Evolutionary conservation across 2,329 filamentous ascomycete species (phyloP), one percentile per base, ranked within the genome.

Genomic region (Penicillium brasilianum): DNA sequence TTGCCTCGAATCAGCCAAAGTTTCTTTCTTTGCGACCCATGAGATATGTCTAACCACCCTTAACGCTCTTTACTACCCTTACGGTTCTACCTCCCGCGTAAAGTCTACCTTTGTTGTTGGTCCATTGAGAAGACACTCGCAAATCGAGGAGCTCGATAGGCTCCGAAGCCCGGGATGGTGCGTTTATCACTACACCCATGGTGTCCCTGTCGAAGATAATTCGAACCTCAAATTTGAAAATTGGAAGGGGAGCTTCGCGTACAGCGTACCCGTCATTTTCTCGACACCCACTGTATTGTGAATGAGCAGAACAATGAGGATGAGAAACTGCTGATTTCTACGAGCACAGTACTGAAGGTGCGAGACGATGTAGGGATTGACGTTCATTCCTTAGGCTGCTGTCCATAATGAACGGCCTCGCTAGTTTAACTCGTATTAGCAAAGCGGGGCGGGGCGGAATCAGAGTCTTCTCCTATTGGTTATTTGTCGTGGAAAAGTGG

Each of bases 401-500:
- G 41, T 44, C 41, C 41, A 44, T 44, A 13, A 44, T 44, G 41
- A 44, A 44, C 41, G 41, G 41, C 11, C 41, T 44, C 41, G 41
- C 41, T 44, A 44, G 41, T 44, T 44, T 44, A 44, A 44, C 41
- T n/a, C n/a, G 41, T 44, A 44, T 44, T 44, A 44, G 41, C 41
- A 44, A 44, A 44, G 41, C 41, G 41, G 41, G 41, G 41, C 18
- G 41, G 41, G 41, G 34, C 34, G 34, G 7, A 13, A 44, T 44
- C 41, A 44, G 2, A 44, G 41, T 44, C 41, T 44, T 44, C 41
- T 44, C 41, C 41, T 44, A 44, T 44, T 44, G 41, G 41, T 44
- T 44, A 57, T 36, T 14, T 53, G 50, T 53, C 50, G 50, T 53
- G 50, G 50, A 53, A 53, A 53, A 53, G 30, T 52, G 49, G 49